Percentiles rank a stretch among this genome's conserved stretches.
Conservation (phyloP, 257 asterid species). For the Jasminum sambac region DNA sequence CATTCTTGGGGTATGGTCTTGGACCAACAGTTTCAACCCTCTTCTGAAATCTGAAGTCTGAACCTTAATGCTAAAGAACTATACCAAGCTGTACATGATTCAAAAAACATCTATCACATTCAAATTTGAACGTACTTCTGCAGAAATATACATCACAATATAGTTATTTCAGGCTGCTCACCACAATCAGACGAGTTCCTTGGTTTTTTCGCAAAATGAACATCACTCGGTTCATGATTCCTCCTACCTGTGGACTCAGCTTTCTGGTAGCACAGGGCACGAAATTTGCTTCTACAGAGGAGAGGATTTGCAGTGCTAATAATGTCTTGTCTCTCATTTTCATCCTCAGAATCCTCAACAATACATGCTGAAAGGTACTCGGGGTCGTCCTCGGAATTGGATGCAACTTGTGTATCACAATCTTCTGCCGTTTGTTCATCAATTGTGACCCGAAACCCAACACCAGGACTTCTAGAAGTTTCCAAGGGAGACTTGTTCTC, state of each 20-base stretch:
- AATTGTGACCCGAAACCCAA: slow-evolving; percentile 20
- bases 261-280: neutral
- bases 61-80: neutral
- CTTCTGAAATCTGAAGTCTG: too few species aligned
- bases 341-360: slow-evolving; percentile 69
- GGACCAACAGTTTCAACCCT: neutral
- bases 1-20: neutral
- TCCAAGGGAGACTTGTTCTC: slow-evolving; percentile 19
- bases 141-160: neutral
- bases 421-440: slow-evolving; percentile 29
- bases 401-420: slow-evolving; percentile 26
- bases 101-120: neutral
- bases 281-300: neutral
- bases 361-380: slow-evolving; percentile 25
- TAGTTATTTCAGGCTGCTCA: neutral
- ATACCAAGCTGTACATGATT: neutral
- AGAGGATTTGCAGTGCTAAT: slow-evolving; percentile 13
- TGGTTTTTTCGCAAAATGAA: neutral
- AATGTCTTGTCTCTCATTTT: slow-evolving; percentile 20
- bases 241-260: neutral
- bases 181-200: neutral
- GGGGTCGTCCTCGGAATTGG: slow-evolving; percentile 15
- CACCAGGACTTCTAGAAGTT: slow-evolving; percentile 14
- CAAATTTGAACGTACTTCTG: neutral
- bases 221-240: neutral